Evolutionary conservation across 176 grass and related monocot genomes (phyloP), one percentile per base, ranked within the genome.

Genomic region (Carex parvula): DNA sequence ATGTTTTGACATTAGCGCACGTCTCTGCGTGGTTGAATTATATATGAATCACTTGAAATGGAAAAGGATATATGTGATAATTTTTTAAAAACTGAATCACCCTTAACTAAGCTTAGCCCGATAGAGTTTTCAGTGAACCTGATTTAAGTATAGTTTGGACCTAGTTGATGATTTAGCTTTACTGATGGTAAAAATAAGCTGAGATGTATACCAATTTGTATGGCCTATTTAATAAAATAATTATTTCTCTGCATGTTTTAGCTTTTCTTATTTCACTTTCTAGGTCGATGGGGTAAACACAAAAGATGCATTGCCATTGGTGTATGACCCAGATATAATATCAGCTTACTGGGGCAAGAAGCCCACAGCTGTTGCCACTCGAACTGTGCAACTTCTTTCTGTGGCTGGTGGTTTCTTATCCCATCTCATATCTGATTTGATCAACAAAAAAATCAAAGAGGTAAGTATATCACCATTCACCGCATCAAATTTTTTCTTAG

Each of bases 331-430:
- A 46, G 92, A 98, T 60, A 91, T 93, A 70, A 94, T 98, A 60
- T 84, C 91, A 41, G 87, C 89, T 0, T 98, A 98, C 59, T 98
- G 95, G 95, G 88, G 95, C 11, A 93, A 87, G n/a, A 86, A 88
- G 16, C 92, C 91, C 0, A 91, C 84, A 9, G 92, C 95, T 37
- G 88, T 98, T 65, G 88, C 92, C 37, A 98, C 95, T 18, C 86
- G 92, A 22, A 84, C 86, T 21, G 86, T 94, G 83, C 95, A 98
- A 58, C 76, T 98, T 57, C 37, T 98, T 16, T 98, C 95, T 64
- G 95, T 98, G 4, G 92, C 92, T 58, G 95, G 95, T 39, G 95
- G 95, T 42, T 98, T 98, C 84, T 89, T 98, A 44, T 98, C 95
- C 24, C 84, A 89, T 83, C 81, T 94, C 59, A 89, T 92, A 83